These are phyloP conservation scores for Fusarium beomiforme DNA, from an alignment of 2,329 filamentous ascomycete genomes.

Conservation along the genomic window DNA sequence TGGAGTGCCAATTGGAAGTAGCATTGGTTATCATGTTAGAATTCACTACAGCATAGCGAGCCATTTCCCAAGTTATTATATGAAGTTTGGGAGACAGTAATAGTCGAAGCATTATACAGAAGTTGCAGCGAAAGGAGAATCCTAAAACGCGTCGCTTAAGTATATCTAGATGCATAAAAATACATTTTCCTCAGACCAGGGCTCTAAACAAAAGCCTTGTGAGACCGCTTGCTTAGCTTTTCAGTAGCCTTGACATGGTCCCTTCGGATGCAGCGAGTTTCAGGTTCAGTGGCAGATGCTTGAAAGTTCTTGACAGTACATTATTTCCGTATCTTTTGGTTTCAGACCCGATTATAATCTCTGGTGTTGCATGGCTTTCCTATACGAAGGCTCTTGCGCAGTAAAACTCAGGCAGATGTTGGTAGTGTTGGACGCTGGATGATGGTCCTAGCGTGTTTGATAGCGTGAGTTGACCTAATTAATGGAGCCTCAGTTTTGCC, in stretches of 20 bases:
- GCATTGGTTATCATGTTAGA: background rate
- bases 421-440: background rate
- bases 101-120: background rate
- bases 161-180: no score
- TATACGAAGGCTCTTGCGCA: no score
- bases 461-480: background rate
- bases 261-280: background rate
- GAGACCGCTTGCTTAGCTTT: background rate
- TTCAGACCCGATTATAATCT: background rate
- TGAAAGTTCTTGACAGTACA: background rate
- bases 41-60: no score
- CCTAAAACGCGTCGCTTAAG: no score
- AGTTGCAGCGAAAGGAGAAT: rapidly evolving
- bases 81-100: background rate
- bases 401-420: background rate
- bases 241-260: background rate
- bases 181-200: no score
- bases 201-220: background rate
- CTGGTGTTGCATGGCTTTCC: no score
- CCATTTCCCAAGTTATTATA: no score
- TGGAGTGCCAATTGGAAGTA: no score
- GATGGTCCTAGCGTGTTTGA: background rate
- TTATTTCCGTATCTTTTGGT: background rate
- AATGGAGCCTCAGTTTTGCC: background rate
- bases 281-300: no score